These are phyloP conservation scores for Sporothrix dimorphospora DNA, from an alignment of 2,329 filamentous ascomycete genomes.

Conservation along the genomic window DNA sequence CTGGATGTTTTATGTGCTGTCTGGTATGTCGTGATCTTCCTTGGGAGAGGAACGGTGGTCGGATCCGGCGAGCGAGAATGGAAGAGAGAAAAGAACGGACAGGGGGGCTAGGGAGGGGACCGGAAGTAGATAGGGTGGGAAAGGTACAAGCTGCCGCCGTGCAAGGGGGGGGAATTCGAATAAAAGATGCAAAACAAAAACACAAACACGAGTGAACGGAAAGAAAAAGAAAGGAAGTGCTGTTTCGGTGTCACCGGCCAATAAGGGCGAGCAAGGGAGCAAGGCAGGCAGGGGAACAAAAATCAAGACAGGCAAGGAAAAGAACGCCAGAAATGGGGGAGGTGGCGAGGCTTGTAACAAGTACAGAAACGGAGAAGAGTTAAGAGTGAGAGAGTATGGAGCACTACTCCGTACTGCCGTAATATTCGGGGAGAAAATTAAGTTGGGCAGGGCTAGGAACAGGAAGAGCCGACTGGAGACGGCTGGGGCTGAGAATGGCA, in stretches of 20 bases:
- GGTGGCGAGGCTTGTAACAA: neutral
- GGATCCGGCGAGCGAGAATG: neutral
- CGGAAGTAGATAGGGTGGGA: neutral
- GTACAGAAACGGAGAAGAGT: neutral
- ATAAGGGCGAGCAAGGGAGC: neutral
- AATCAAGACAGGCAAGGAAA: neutral
- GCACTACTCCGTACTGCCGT: conserved; percentile 4
- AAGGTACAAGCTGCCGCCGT: neutral
- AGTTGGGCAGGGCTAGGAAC: conserved; percentile 5
- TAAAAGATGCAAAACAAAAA: neutral
- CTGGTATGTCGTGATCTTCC: conserved; percentile 11
- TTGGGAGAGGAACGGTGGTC: conserved; percentile 15
- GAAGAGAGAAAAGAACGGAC: neutral
- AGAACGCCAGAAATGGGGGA: neutral
- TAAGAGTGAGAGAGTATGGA: neutral
- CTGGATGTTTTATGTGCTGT: conserved; percentile 27
- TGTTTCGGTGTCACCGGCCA: conserved; percentile 6
- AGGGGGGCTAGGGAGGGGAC: neutral
- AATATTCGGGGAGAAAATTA: conserved; percentile 7
- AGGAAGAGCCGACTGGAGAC: conserved; percentile 7
- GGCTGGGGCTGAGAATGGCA: neutral
- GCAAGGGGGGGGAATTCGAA: neutral
- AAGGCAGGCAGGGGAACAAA: neutral
- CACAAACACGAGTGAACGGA: neutral
- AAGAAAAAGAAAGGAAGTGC: neutral